These are phyloP conservation scores for Globisporangium spiculum DNA, from an alignment of 352 stramenopile species.

Conservation along the genomic window DNA sequence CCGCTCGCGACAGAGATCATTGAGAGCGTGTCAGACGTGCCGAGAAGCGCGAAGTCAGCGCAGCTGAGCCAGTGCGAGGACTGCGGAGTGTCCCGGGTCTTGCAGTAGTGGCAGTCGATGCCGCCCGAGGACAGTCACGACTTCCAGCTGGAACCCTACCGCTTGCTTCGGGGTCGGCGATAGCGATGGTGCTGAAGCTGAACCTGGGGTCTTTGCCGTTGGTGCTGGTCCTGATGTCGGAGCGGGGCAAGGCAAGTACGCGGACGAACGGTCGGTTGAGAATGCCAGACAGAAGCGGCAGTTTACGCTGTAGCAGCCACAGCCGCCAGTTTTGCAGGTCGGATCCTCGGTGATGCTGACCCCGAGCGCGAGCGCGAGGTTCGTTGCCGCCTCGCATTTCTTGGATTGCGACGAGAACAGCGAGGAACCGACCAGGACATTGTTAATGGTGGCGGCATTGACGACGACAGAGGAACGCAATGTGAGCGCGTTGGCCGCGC, in stretches of 20 bases:
- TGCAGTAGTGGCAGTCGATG: conserved; percentile 29
- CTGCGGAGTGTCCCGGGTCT: conserved; percentile 8
- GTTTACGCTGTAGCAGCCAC: conserved; percentile 10
- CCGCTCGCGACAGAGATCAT: too few relatives aligned
- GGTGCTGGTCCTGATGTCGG: background rate
- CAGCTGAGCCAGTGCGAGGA: background rate
- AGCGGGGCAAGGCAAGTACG: conserved; percentile 17
- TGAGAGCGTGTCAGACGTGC: too few relatives aligned
- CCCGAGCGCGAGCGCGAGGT: background rate
- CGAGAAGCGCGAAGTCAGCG: too few relatives aligned
- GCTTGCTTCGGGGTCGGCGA: background rate
- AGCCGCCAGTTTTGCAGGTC: background rate
- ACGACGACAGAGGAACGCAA: background rate
- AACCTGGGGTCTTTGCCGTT: background rate
- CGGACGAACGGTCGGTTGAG: background rate
- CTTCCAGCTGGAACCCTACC: conserved; percentile 2
- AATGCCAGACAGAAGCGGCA: conserved; percentile 10
- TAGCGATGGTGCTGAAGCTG: background rate
- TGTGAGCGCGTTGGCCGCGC: background rate
- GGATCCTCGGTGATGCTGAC: conserved; percentile 10
- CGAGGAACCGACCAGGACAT: background rate
- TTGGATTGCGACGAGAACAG: background rate
- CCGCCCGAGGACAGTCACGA: conserved; percentile 19
- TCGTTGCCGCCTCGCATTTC: background rate
- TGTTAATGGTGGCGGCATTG: background rate